phyloP scores from a whole-genome alignment of 495 filamentous ascomycete species.

The Xylaria nigripes region DNA sequence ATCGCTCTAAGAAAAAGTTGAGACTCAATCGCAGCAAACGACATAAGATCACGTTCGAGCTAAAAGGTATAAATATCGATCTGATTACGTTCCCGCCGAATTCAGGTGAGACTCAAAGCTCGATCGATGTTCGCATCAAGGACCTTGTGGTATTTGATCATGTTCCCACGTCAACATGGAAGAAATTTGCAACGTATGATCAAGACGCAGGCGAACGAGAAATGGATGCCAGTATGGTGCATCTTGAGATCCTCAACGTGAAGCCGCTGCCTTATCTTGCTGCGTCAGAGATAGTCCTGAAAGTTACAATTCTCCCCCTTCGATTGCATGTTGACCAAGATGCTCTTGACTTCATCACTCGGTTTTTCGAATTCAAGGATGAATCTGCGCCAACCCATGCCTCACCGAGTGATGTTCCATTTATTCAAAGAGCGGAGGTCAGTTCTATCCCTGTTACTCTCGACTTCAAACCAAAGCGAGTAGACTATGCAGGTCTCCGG shows the following conservation, averaged over 20 bases:
- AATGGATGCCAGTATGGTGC: slow-evolving; percentile 77
- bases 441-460: slow-evolving; percentile 73
- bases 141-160: slow-evolving; percentile 92
- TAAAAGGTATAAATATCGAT: slow-evolving; percentile 79
- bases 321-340: slow-evolving; percentile 96
- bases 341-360: slow-evolving; percentile 90
- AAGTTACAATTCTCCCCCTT: slow-evolving; percentile 75
- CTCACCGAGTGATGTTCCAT: slow-evolving; percentile 65
- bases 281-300: slow-evolving; percentile 84
- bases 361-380: slow-evolving; percentile 97
- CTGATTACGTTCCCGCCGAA: slow-evolving; percentile 73
- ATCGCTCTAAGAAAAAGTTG: slow-evolving; percentile 49
- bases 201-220: slow-evolving; percentile 77
- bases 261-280: slow-evolving; percentile 74
- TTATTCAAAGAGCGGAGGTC: slow-evolving; percentile 84
- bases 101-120: slow-evolving; percentile 73
- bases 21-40: slow-evolving; percentile 76
- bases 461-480: slow-evolving; percentile 96
- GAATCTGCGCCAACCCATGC: slow-evolving; percentile 46
- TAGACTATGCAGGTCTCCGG: slow-evolving; percentile 90
- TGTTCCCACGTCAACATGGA: slow-evolving; percentile 93
- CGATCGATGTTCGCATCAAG: slow-evolving; percentile 69
- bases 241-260: slow-evolving; percentile 80
- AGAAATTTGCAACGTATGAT: slow-evolving; percentile 93
- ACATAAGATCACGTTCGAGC: slow-evolving; percentile 93